A percentile compares a stretch with the other conserved stretches of the same genome.
Evolutionary conservation across 2,329 filamentous ascomycete species (phyloP).

Genomic region (Aspergillus eucalypticola): DNA sequence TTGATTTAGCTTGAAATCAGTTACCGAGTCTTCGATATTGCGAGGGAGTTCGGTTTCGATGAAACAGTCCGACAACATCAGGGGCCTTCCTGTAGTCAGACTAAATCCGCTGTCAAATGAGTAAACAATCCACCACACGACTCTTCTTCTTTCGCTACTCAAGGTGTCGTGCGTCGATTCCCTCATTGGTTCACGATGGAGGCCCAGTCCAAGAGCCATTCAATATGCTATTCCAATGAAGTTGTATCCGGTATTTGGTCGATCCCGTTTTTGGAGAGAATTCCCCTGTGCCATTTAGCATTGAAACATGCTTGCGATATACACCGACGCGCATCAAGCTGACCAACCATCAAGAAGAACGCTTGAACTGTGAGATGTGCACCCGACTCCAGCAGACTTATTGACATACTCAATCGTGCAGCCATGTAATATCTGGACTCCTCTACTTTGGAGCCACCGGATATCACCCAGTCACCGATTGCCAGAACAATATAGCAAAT

Average conservation of each 20-base stretch:
- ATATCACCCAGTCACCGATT: constrained; percentile 25
- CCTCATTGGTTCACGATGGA: constrained; percentile 46
- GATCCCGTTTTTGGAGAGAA: constrained; percentile 54
- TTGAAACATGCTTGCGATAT: not conserved
- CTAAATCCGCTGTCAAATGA: constrained; percentile 35
- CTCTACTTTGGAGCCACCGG: constrained; percentile 11
- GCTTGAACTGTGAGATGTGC: constrained; percentile 34
- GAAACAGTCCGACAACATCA: constrained; percentile 38
- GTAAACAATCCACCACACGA: constrained; percentile 30
- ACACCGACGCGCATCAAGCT: too few relatives aligned
- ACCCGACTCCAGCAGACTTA: constrained; percentile 33
- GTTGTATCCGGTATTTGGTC: constrained; percentile 55
- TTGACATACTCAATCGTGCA: constrained; percentile 26
- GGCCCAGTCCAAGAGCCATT: constrained; percentile 53
- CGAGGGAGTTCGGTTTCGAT: constrained; percentile 24
- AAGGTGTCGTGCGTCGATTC: constrained; percentile 11
- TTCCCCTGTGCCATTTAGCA: constrained; percentile 34
- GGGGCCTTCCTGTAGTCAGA: constrained; percentile 31
- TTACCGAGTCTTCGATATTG: constrained; percentile 24
- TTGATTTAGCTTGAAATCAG: too few relatives aligned
- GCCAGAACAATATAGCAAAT: constrained; percentile 28
- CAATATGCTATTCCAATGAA: constrained; percentile 53
- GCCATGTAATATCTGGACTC: constrained; percentile 20
- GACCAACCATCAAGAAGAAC: constrained; percentile 34
- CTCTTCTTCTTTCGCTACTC: constrained; percentile 20